A percentile compares a stretch with the other conserved stretches of the same genome.
phyloP scores from a whole-genome alignment of 495 filamentous ascomycete species.

The Hypoxylon perforatum region DNA sequence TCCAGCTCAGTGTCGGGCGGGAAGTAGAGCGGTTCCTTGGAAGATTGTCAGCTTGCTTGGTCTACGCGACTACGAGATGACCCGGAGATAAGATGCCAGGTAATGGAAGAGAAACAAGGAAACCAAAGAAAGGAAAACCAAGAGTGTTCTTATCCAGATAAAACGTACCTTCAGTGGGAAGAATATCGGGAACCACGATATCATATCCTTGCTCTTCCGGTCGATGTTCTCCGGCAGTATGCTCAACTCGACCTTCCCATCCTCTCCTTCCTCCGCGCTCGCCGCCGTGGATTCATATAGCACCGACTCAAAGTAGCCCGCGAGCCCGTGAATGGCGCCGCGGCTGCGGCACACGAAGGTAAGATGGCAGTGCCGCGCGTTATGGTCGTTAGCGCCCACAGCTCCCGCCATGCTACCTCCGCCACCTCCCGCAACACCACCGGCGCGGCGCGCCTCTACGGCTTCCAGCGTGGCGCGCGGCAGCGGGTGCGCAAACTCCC shows the following conservation, averaged over 20 bases:
- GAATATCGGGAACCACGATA: slow-evolving; percentile 98
- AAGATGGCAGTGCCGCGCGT: slow-evolving; percentile 78
- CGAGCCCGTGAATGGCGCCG: slow-evolving; percentile 90
- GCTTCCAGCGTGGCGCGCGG: slow-evolving; percentile 55
- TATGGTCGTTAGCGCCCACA: slow-evolving; percentile 84
- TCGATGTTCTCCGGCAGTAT: slow-evolving; percentile 94
- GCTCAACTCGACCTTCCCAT: slow-evolving; percentile 79
- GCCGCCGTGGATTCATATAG: slow-evolving; percentile 68
- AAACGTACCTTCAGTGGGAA: slow-evolving; percentile 89
- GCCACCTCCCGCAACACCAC: slow-evolving; percentile 64
- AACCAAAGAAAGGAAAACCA: background rate
- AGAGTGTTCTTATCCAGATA: background rate
- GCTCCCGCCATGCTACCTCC: slow-evolving; percentile 70
- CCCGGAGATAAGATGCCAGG: background rate
- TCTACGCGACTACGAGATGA: slow-evolving; percentile 16
- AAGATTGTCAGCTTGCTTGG: slow-evolving; percentile 23
- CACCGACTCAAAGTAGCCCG: slow-evolving; percentile 94
- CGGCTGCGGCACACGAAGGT: slow-evolving; percentile 76
- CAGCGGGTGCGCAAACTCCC: slow-evolving; percentile 75
- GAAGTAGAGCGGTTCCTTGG: slow-evolving; percentile 86
- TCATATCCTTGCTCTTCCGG: slow-evolving; percentile 93
- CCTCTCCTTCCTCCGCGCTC: slow-evolving; percentile 22
- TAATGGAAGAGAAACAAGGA: background rate
- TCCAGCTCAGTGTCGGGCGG: slow-evolving; percentile 86
- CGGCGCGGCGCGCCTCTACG: slow-evolving; percentile 61